Base-by-base conservation (phyloP, 176 grass and related monocot species). In the Hsuehochloa calcarea region DNA sequence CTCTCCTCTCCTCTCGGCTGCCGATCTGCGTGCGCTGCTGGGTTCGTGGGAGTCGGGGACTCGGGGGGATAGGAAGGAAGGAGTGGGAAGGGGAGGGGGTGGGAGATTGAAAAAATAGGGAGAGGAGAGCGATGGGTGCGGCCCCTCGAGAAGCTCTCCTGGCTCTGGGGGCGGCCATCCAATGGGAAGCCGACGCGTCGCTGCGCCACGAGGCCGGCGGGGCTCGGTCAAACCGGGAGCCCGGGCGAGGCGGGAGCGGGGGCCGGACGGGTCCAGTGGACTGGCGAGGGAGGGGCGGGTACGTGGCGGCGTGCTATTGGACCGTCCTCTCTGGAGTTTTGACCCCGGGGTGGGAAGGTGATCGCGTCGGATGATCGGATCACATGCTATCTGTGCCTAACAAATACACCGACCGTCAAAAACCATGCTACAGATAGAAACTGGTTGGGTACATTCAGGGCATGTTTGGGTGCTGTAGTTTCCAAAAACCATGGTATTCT, bases 101-200 rank as follows among this genome's bases (percentile, higher is more conserved):
- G 68, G 46, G 78, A 8, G 64, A 44, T 23, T 49, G 45, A 51
- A 38, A 38, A 62, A 83, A 83, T 63, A 65, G 61, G 82, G 71
- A 51, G 45, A 23, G 82, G 71, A 40, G 45, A 23, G 14, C 35
- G 82, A 74, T 58, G 56, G 70, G 71, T 64, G 72, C 44, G 82
- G 82, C 63, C 49, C 83, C 23, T 85, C 83, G 83, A 55, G 62
- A 85, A 56, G 34, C 59, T 84, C 82, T 59, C 82, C 71, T 66
- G 22, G 71, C 59, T 27, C 34, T 19, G 23, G 35, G 71, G 72
- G 31, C 22, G 43, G 47, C 45, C 72, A 14, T 46, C 82, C 82
- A 85, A 56, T 85, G 46, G 62, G 12, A 38, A 2, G 10, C 51
- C 72, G 46, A 76, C 81, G 56, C 81, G 81, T 73, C 39, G 39